Conservation (phyloP, 768 basidiomycete species). For the Mycena metata region DNA sequence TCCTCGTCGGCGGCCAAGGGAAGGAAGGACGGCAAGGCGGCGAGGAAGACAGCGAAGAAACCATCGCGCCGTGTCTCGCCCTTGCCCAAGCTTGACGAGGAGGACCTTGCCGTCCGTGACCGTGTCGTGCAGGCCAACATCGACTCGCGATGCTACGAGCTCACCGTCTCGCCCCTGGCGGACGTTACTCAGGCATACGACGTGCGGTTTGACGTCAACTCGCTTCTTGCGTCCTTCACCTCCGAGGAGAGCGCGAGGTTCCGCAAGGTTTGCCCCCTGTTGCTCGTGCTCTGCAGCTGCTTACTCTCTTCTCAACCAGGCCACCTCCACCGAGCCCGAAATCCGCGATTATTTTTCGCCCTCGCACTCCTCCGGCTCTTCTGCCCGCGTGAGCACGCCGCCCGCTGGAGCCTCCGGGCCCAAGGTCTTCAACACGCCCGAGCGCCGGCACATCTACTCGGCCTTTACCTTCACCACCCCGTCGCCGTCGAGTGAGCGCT, state of each 20-base stretch:
- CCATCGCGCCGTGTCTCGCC: slow-evolving; percentile 66
- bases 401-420: slow-evolving; percentile 44
- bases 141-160: slow-evolving; percentile 83
- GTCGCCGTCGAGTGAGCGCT: slow-evolving; percentile 70
- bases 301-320: slow-evolving; percentile 55
- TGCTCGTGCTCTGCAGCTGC: slow-evolving; percentile 22
- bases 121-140: slow-evolving; percentile 65
- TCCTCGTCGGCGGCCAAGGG: slow-evolving; percentile 48
- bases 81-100: slow-evolving; percentile 74
- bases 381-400: slow-evolving; percentile 43
- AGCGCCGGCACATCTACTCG: slow-evolving; percentile 78
- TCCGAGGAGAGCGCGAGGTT: slow-evolving; percentile 55
- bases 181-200: slow-evolving; percentile 83
- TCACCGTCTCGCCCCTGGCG: slow-evolving; percentile 83
- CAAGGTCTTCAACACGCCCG: slow-evolving; percentile 76
- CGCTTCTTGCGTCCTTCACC: slow-evolving; percentile 48
- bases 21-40: slow-evolving; percentile 53
- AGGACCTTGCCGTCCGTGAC: slow-evolving; percentile 45
- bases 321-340: slow-evolving; percentile 67
- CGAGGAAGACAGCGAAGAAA: slow-evolving; percentile 54
- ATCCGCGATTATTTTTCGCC: slow-evolving; percentile 68
- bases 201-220: slow-evolving; percentile 42
- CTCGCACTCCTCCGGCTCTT: slow-evolving; percentile 49
- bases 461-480: slow-evolving; percentile 87
- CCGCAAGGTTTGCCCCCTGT: slow-evolving; percentile 58